Conservation (phyloP, 768 basidiomycete genomes). For the Suillus occidentalis region DNA sequence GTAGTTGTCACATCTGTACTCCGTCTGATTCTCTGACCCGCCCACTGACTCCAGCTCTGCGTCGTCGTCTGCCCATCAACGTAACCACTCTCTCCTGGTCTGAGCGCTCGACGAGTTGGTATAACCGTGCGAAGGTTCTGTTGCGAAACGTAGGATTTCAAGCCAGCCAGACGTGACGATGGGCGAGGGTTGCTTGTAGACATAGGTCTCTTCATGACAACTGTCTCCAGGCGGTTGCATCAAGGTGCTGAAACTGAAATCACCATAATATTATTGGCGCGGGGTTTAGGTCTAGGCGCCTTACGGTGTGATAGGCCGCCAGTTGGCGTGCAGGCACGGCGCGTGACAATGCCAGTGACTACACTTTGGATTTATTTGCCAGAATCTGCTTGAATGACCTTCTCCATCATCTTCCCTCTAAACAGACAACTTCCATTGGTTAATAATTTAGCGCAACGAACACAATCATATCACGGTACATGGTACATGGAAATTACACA, state of each 20-base stretch:
- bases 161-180: slow-evolving; percentile 32
- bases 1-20: slow-evolving; percentile 24
- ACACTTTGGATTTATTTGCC: neutral
- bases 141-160: slow-evolving; percentile 53
- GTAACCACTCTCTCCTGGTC: slow-evolving; percentile 23
- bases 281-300: neutral
- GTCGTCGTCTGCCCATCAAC: slow-evolving; percentile 21
- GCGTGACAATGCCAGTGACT: neutral
- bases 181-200: slow-evolving; percentile 30
- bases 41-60: slow-evolving; percentile 64
- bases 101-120: slow-evolving; percentile 17
- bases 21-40: slow-evolving; percentile 52
- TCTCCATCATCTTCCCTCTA: neutral
- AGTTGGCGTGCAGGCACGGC: slow-evolving; percentile 8
- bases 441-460: neutral
- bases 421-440: neutral
- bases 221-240: slow-evolving; percentile 1
- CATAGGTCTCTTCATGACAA: slow-evolving; percentile 11
- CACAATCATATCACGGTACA: neutral
- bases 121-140: slow-evolving; percentile 38
- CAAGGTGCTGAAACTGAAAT: neutral
- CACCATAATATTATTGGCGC: neutral
- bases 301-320: neutral
- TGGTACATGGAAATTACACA: slow-evolving; percentile 7
- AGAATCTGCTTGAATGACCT: slow-evolving; percentile 13